Evolutionary conservation across 148 eudicot genomes (phyloP), one percentile per base, ranked within the genome.

Genomic region (Suaeda aralocaspica): DNA sequence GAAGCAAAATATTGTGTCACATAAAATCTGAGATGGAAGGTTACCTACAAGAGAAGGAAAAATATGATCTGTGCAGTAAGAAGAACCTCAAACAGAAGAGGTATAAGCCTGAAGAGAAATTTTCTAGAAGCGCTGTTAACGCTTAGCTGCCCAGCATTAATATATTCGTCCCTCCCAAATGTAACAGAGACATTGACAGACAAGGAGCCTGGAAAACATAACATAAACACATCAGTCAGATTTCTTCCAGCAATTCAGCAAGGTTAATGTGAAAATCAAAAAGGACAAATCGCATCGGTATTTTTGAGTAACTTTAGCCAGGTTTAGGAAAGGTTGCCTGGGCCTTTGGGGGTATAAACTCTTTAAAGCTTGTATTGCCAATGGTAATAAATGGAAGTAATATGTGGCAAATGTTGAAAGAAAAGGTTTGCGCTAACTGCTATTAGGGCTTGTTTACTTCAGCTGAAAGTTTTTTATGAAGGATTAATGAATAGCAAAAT

Each of bases 171-270:
- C 62, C 82, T 85, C 44, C 90, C 84, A 22, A 79, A 81, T 31
- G 94, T 81, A 65, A 85, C 79, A 2, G 97, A 89, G 68, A 91
- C 97, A 59, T 89, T 91, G 15, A 91, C 97, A 3, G 90, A 80
- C 36, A 34, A 71, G 34, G 97, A 89, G 84, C 97, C 97, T 91
- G 72, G 76, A 75, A 69, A 0, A 57, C 62, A 45, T 62, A 4
- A 71, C 22, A 18, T 42, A 2, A 41, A 25, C 9, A 63, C 50
- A 63, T 39, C 48, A 41, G 67, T 41, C 30, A 31, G 63, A 59
- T 9, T 22, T 56, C 18, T 25, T 25, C 49, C 16, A 45, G 1
- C 12, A 50, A 50, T n/a, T n/a, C n/a, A 50, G 25, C 28, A 0
- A 53, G 21, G 24, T 49, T 49, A 9, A 39, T 39, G 9, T 39